Conservation (phyloP, 2,329 filamentous ascomycete species). For the Ilyonectria sp. region DNA sequence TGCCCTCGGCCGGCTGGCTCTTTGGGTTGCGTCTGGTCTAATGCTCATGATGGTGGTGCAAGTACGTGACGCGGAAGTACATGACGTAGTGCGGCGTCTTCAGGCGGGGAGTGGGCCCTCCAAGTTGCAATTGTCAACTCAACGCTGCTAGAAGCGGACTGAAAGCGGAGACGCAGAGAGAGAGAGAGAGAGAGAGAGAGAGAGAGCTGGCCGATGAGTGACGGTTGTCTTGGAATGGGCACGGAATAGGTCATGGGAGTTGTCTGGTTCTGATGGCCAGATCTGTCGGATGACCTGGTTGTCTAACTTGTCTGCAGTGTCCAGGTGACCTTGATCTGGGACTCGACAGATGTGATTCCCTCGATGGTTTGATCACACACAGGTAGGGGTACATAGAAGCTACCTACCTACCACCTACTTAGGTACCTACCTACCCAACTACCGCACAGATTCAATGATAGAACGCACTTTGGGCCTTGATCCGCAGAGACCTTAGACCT, state of each 20-base stretch:
- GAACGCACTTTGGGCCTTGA: background rate
- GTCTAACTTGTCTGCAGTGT: background rate
- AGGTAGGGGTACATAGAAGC: background rate
- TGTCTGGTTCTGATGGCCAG: background rate
- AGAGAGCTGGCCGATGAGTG: background rate
- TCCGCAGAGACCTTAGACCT: too few relatives aligned
- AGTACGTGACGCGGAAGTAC: slow-evolving; percentile 49
- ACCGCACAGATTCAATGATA: background rate
- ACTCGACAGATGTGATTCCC: background rate
- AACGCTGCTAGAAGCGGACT: background rate
- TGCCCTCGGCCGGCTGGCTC: slow-evolving; percentile 1
- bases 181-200: background rate
- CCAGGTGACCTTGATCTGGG: background rate
- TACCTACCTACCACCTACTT: too few relatives aligned
- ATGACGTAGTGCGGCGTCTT: slow-evolving; percentile 46
- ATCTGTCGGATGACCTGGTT: background rate
- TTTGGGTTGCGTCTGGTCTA: slow-evolving; percentile 7
- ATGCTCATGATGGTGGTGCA: slow-evolving; percentile 34
- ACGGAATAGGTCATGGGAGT: background rate
- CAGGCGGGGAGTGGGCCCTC: slow-evolving; percentile 33
- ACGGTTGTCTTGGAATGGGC: background rate
- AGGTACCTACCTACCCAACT: too few relatives aligned
- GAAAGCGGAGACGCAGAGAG: background rate
- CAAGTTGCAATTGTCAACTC: background rate
- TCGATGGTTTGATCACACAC: background rate